These are phyloP conservation scores for Margaritispora aquatica DNA, from an alignment of 495 filamentous ascomycete genomes.

Conservation along the genomic window DNA sequence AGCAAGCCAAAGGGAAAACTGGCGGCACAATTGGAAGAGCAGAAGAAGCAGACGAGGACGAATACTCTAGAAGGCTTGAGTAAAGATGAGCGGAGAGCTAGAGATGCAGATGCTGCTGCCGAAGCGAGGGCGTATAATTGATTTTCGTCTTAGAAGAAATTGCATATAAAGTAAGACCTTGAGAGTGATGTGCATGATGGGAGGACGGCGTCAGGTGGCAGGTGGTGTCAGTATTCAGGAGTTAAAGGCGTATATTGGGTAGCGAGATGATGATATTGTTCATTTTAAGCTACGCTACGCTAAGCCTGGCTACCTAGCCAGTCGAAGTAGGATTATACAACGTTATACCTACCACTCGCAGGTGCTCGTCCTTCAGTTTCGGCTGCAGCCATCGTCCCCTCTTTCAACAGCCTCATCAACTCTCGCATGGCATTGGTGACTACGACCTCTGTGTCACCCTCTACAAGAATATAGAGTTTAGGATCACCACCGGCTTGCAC, in stretches of 20 bases:
- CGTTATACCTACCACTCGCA: constrained; percentile 81
- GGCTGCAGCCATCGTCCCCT: constrained; percentile 86
- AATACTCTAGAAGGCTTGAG: constrained; percentile 54
- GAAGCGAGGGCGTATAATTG: constrained; percentile 47
- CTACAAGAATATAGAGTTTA: constrained; percentile 95
- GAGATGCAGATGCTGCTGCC: constrained; percentile 51
- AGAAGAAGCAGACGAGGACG: constrained; percentile 57
- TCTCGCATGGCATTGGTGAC: constrained; percentile 90
- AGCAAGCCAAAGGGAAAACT: constrained; percentile 50
- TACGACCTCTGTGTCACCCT: constrained; percentile 91
- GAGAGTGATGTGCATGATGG: neutral
- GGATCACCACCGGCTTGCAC: constrained; percentile 67
- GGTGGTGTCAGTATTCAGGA: neutral
- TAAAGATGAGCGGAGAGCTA: constrained; percentile 45
- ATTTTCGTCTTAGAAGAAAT: constrained; percentile 9
- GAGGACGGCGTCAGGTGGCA: neutral
- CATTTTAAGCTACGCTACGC: neutral
- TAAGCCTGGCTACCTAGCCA: neutral
- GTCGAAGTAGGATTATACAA: constrained; percentile 40
- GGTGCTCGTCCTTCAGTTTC: constrained; percentile 78
- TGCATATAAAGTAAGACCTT: no score
- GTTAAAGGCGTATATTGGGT: neutral
- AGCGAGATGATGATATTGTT: neutral
- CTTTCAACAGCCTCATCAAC: constrained; percentile 78
- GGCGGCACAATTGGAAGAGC: constrained; percentile 52